phyloP scores from a whole-genome alignment of 2,329 filamentous ascomycete genomes.

The Alternaria triticimaculans region DNA sequence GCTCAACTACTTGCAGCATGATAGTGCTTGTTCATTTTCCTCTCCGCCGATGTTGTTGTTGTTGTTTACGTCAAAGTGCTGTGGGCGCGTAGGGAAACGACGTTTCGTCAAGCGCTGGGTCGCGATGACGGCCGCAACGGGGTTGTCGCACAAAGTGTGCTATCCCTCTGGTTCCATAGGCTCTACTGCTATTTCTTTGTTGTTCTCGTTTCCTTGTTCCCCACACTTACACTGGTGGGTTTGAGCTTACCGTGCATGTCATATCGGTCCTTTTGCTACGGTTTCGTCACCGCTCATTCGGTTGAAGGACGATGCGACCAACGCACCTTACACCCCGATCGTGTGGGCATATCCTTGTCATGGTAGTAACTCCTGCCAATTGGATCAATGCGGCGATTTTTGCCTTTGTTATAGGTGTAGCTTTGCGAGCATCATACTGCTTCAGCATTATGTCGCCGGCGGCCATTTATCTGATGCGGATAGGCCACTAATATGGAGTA shows the following conservation, averaged over 20 bases:
- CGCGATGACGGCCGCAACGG: slow-evolving; percentile 2
- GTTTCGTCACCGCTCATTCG: slow-evolving; percentile 34
- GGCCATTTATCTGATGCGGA: slow-evolving; percentile 5
- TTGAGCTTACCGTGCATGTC: slow-evolving; percentile 21
- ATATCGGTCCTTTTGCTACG: slow-evolving; percentile 31
- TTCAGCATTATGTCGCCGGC: slow-evolving; percentile 3
- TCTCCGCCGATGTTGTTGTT: background rate
- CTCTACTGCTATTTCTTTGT: slow-evolving; percentile 9
- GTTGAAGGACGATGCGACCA: slow-evolving; percentile 16
- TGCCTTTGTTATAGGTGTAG: slow-evolving; percentile 5
- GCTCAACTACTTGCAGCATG: slow-evolving; percentile 17
- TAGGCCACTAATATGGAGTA: background rate
- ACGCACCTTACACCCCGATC: slow-evolving; percentile 14
- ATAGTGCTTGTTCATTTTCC: background rate
- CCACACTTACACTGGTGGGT: slow-evolving; percentile 18
- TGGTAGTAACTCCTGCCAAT: slow-evolving; percentile 7
- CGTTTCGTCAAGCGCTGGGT: slow-evolving; percentile 21
- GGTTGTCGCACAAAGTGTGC: slow-evolving; percentile 6
- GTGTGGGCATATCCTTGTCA: slow-evolving; percentile 8
- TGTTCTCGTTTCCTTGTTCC: slow-evolving; percentile 20
- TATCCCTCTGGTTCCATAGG: slow-evolving; percentile 1
- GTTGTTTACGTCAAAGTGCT: background rate
- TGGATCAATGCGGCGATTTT: slow-evolving; percentile 4
- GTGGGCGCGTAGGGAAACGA: slow-evolving; percentile 5
- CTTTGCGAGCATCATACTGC: slow-evolving; percentile 3